phyloP scores from a whole-genome alignment of 345 rosid genomes.

The Eucalyptus regnans region DNA sequence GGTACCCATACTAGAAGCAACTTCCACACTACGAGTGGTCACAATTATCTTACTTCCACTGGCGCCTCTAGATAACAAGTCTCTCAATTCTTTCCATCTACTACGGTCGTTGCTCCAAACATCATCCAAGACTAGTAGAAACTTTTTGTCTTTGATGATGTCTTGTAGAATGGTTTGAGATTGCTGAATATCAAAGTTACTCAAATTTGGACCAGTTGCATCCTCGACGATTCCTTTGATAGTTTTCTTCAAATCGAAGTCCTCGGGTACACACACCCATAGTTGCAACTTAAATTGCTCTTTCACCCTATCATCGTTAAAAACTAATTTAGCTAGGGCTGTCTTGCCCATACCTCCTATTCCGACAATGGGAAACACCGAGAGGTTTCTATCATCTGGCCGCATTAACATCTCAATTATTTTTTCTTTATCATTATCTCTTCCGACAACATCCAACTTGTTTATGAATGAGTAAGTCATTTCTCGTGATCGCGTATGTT shows the following conservation, averaged over 20 bases:
- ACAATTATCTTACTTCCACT: background rate
- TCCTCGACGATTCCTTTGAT: background rate
- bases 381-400: background rate
- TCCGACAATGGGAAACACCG: background rate
- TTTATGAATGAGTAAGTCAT: background rate
- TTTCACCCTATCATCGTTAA: background rate
- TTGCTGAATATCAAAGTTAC: background rate
- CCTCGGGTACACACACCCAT: too few species aligned
- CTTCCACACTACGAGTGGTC: accelerated
- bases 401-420: background rate
- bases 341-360: background rate
- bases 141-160: background rate
- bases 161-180: accelerated
- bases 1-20: background rate
- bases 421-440: background rate
- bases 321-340: background rate
- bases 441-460: background rate
- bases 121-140: background rate
- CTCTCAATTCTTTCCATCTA: background rate
- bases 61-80: accelerated
- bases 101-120: accelerated
- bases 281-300: background rate
- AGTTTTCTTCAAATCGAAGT: too few species aligned
- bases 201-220: background rate
- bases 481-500: background rate